A percentile compares a stretch with the other conserved stretches of the same genome.
Evolutionary conservation across 768 basidiomycete genomes (phyloP).

Genomic region (Mrakia frigida): DNA sequence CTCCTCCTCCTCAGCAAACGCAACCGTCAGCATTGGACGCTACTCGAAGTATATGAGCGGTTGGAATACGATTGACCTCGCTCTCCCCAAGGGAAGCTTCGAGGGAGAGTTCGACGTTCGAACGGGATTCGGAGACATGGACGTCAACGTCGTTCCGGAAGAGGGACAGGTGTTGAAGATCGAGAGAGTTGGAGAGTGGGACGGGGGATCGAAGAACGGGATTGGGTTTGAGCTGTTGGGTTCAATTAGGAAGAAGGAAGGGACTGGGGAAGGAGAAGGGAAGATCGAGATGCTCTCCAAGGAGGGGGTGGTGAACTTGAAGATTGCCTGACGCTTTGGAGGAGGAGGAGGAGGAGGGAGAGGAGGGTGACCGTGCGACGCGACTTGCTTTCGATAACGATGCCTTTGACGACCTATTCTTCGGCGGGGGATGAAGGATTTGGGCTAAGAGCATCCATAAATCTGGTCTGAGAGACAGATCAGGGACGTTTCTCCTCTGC

Average conservation of each 20-base stretch:
- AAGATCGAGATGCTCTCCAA: background rate
- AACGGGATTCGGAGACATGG: background rate
- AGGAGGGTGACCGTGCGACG: no score
- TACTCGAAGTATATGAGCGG: background rate
- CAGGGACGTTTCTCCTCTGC: no score
- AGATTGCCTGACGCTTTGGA: background rate
- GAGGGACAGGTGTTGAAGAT: constrained; percentile 5
- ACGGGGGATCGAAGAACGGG: background rate
- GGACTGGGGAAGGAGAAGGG: background rate
- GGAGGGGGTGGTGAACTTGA: background rate
- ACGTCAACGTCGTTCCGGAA: background rate
- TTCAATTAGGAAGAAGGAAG: background rate
- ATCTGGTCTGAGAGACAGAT: no score
- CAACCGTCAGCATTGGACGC: background rate
- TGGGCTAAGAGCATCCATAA: no score
- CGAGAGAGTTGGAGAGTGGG: background rate
- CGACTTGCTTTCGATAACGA: no score
- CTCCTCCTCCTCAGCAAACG: background rate
- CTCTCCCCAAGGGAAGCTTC: background rate
- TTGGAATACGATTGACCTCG: background rate
- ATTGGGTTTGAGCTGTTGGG: background rate
- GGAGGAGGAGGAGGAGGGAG: background rate
- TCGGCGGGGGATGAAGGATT: no score
- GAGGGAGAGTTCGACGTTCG: background rate
- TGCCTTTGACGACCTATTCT: no score